Evolutionary conservation across 805 yeast genomes (phyloP), one percentile per base, ranked within the genome.

Genomic region (Pichia manshurica): DNA sequence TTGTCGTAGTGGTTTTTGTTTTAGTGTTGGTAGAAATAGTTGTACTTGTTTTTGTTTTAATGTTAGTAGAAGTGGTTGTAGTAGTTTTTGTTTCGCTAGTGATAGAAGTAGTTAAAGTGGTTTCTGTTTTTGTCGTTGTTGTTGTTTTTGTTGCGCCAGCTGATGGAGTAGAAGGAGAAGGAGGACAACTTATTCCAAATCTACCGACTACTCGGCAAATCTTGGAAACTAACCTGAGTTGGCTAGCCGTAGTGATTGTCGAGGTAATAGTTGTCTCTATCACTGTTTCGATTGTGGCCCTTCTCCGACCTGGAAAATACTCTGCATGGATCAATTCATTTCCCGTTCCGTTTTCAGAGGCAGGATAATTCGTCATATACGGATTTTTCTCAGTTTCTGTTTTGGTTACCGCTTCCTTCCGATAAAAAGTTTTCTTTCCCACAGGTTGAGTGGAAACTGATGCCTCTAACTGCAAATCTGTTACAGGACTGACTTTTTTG

Each of bases 381-480:
- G 29, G 29, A 25, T 10, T 7, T 7, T 25, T 25, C 15, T 39
- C 47, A 2, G 57, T 52, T 5, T 15, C 44, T 5, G 57, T 53
- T 10, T 49, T 54, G 1, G 54, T 51, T 23, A 55, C 53, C 0
- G 57, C 50, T 13, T 46, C 51, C 22, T 40, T 43, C 20, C 50
- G 50, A n/a, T 51, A 33, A 22, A 55, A 23, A 1, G 57, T 53
- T 44, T 53, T 55, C 33, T 46, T 53, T 1, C 51, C 57, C 15
- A 54, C 52, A 6, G 42, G 51, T 5, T 46, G 45, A 32, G 52
- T 52, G 2, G 55, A 25, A 13, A 36, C 36, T 17, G 36, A 9
- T 7, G 12, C 36, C 12, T 33, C 36, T 13, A 33, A 6, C 6
- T 7, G 16, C 20, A 33, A 33, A n/a, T 15, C 36, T 13, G 36